phyloP scores from a whole-genome alignment of 768 basidiomycete species.

The Leccinum broughii region DNA sequence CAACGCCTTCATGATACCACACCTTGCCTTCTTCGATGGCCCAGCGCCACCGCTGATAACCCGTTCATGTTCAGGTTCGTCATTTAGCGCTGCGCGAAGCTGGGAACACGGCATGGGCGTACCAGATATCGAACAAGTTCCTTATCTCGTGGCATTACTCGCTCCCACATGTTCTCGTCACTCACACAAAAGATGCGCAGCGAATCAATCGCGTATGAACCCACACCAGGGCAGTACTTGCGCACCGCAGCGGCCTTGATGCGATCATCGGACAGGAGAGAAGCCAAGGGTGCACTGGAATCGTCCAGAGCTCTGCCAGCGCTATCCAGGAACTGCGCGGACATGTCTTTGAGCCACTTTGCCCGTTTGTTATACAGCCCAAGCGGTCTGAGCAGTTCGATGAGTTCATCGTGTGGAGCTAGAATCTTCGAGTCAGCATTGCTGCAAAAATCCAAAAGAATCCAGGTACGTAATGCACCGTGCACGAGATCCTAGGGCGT shows the following conservation, averaged over 20 bases:
- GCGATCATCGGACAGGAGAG: background rate
- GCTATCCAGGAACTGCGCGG: slow-evolving; percentile 45
- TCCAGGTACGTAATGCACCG: slow-evolving; percentile 39
- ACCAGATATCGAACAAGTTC: slow-evolving; percentile 69
- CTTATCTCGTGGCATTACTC: slow-evolving; percentile 65
- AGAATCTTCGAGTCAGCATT: background rate
- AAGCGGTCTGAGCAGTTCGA: slow-evolving; percentile 48
- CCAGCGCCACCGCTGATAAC: slow-evolving; percentile 69
- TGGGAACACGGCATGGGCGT: slow-evolving; percentile 27
- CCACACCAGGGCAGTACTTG: slow-evolving; percentile 63
- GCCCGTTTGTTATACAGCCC: slow-evolving; percentile 62
- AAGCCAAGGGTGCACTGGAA: background rate
- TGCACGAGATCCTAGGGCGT: slow-evolving; percentile 53
- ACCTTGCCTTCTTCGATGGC: slow-evolving; percentile 51
- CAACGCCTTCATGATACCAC: slow-evolving; percentile 47
- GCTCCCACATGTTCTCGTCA: slow-evolving; percentile 53
- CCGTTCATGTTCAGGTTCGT: background rate
- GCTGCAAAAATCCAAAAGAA: background rate
- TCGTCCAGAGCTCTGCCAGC: slow-evolving; percentile 36
- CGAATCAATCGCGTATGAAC: slow-evolving; percentile 73
- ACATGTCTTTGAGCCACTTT: slow-evolving; percentile 54
- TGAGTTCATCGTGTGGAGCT: slow-evolving; percentile 49
- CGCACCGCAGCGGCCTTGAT: slow-evolving; percentile 43
- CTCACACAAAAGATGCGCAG: slow-evolving; percentile 65
- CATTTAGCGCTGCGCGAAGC: background rate